Evolutionary conservation across 306 rosid genomes (phyloP).

Genomic region (Castanea mollissima): DNA sequence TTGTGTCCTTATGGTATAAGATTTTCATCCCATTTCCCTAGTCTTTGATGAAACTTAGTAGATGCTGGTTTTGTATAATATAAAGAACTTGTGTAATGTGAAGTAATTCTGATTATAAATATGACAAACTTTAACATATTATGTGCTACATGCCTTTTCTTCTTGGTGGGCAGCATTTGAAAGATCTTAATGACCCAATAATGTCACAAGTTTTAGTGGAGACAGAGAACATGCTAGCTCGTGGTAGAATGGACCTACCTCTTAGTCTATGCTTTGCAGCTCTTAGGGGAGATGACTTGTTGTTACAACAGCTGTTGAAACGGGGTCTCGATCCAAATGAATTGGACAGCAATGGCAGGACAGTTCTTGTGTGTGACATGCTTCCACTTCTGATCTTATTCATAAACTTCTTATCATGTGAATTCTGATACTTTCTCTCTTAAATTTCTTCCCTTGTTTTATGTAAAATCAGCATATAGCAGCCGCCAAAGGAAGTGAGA

Average conservation of each 20-base stretch:
- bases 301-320: slow-evolving; percentile 72
- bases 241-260: slow-evolving; percentile 82
- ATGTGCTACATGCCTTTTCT: background rate
- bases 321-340: slow-evolving; percentile 77
- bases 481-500: slow-evolving; percentile 65
- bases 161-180: slow-evolving; percentile 62
- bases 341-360: slow-evolving; percentile 67
- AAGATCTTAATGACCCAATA: slow-evolving; percentile 58
- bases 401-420: background rate
- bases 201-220: slow-evolving; percentile 82
- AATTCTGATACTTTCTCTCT: background rate
- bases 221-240: slow-evolving; percentile 84
- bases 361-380: slow-evolving; percentile 65
- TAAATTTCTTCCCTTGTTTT: background rate
- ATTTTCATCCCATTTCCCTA: background rate
- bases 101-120: background rate
- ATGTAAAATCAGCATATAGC: slow-evolving; percentile 68
- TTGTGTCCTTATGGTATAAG: background rate
- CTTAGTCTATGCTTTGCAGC: slow-evolving; percentile 86
- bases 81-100: background rate
- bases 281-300: slow-evolving; percentile 68
- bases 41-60: background rate
- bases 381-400: background rate
- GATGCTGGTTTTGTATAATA: background rate
- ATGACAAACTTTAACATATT: background rate